Evolutionary conservation across 768 basidiomycete species (phyloP).

Genomic region (Amanita subjunquillea): DNA sequence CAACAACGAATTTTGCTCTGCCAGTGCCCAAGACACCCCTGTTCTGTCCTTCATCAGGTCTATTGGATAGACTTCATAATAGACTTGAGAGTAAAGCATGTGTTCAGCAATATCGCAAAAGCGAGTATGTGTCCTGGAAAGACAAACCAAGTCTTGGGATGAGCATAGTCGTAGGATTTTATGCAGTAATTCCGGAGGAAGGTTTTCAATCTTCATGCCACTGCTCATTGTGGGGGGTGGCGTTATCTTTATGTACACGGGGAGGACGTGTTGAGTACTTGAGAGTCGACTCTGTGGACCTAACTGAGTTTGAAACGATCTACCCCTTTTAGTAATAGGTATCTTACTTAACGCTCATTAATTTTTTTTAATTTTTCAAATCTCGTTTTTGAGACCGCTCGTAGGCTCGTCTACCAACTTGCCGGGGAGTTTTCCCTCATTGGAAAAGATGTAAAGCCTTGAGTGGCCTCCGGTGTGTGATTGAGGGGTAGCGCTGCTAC

Average conservation of each 20-base stretch:
- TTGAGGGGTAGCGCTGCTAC: no score
- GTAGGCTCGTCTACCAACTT: no score
- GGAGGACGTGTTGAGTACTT: slow-evolving; percentile 18
- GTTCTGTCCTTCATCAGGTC: not conserved
- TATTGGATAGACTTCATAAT: not conserved
- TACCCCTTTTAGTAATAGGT: no score
- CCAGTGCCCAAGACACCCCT: not conserved
- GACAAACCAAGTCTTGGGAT: not conserved
- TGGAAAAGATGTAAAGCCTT: no score
- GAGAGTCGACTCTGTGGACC: no score
- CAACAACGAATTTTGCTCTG: not conserved
- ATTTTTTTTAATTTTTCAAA: no score
- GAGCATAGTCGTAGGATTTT: not conserved
- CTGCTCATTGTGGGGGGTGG: not conserved
- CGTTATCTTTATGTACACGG: not conserved
- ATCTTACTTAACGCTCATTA: no score
- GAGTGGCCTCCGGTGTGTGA: no score
- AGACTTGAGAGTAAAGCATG: not conserved
- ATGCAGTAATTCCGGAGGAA: not conserved
- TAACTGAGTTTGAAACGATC: no score
- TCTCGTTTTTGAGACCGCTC: no score
- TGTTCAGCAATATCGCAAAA: not conserved
- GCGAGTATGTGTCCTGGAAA: not conserved
- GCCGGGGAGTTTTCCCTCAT: no score
- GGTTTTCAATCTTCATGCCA: not conserved